A percentile compares a stretch with the other conserved stretches of the same genome.
These are phyloP conservation scores for Arachis stenosperma DNA, from an alignment of 306 rosid genomes.

Conservation along the genomic window DNA sequence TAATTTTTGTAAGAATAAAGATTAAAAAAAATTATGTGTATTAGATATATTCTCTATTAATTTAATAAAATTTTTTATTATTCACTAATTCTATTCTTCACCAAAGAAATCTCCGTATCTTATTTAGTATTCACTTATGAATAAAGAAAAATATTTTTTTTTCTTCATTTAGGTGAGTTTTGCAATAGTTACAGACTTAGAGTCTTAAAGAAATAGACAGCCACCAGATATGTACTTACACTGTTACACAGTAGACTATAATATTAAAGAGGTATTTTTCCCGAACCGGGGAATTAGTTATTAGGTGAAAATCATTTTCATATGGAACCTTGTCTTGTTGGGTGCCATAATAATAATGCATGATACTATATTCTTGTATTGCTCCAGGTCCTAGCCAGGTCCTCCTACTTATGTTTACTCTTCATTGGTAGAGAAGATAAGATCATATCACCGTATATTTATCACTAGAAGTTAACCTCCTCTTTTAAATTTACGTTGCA, in stretches of 20 bases:
- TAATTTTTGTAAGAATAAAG: no score
- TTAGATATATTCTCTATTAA: no score
- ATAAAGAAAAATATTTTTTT: neutral
- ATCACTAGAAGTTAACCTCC: no score
- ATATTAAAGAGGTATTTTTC: slow-evolving; percentile 1
- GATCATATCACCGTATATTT: no score
- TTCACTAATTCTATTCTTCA: no score
- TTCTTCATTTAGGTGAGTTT: neutral
- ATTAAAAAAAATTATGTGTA: no score
- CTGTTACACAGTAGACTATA: neutral
- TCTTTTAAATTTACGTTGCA: no score
- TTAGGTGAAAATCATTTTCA: slow-evolving; percentile 32
- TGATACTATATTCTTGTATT: slow-evolving; percentile 5
- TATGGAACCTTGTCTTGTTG: slow-evolving; percentile 28
- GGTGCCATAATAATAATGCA: slow-evolving; percentile 21
- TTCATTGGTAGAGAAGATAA: neutral
- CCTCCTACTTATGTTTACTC: neutral
- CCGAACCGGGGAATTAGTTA: neutral
- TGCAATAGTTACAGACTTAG: neutral
- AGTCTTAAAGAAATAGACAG: neutral
- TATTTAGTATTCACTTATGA: no score
- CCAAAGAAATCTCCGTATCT: no score
- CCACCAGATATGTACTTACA: slow-evolving; percentile 8
- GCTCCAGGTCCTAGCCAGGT: neutral
- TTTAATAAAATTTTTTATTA: no score